Percentiles rank a stretch among this genome's conserved stretches.
Evolutionary conservation across 192 early-diverging fungal genomes (phyloP).

Genomic region (Rhizophagus prolifer): DNA sequence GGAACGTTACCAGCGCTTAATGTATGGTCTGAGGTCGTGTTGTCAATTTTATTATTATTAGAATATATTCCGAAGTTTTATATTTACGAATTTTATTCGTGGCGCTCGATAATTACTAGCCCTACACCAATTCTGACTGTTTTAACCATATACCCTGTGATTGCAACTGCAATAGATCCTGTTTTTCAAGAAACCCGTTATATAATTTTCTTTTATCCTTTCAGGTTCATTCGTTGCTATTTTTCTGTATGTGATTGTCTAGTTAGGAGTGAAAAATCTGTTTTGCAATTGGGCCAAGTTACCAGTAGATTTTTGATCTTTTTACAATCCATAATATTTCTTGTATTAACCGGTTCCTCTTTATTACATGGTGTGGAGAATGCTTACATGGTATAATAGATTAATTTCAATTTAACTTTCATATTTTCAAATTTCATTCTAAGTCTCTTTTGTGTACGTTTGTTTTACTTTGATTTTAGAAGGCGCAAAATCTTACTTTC

Average conservation of each 20-base stretch:
- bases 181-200: constrained; percentile 16
- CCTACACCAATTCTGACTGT: constrained; percentile 19
- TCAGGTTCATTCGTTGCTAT: constrained; percentile 28
- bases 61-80: constrained; percentile 32
- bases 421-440: not conserved
- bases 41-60: constrained; percentile 14
- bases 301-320: constrained; percentile 27
- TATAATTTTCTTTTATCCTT: constrained; percentile 30
- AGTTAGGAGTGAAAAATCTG: constrained; percentile 29
- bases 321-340: constrained; percentile 17
- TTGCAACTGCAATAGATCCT: not conserved
- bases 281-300: constrained; percentile 25
- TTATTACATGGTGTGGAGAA: constrained; percentile 29
- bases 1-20: not conserved
- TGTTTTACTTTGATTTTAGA: too few relatives aligned
- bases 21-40: constrained; percentile 9
- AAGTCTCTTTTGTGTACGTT: not conserved
- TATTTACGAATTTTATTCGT: constrained; percentile 24
- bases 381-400: constrained; percentile 22
- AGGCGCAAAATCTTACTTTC: constrained; percentile 7
- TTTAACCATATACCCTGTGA: constrained; percentile 10
- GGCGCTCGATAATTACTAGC: constrained; percentile 19
- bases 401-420: not conserved
- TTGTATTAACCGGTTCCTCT: constrained; percentile 26
- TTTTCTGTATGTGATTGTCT: constrained; percentile 28